Conservation (phyloP, 371 early-diverging fungal species). For the Syncephalastrum sp. region DNA sequence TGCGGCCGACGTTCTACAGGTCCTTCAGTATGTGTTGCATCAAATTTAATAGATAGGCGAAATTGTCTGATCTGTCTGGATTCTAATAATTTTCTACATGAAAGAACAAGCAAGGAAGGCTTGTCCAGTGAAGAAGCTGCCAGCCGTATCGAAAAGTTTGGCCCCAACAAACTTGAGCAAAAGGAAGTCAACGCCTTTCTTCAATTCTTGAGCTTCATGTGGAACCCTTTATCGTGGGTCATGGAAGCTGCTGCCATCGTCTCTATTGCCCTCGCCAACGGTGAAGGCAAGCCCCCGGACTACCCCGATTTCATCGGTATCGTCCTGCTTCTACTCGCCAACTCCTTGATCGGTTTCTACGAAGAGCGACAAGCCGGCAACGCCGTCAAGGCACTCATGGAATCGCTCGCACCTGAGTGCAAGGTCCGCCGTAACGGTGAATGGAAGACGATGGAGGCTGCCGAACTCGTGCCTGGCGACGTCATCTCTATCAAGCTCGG, state of each 20-base stretch:
- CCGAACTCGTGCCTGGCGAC: constrained; percentile 68
- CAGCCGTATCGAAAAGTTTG: constrained; percentile 62
- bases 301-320: constrained; percentile 83
- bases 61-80: not conserved
- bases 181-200: constrained; percentile 73
- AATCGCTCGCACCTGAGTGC: constrained; percentile 65
- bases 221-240: constrained; percentile 73
- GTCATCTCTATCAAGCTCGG: constrained; percentile 67
- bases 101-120: constrained; percentile 52
- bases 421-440: constrained; percentile 58
- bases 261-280: constrained; percentile 64
- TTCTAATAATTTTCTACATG: constrained; percentile 5
- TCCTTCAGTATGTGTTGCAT: constrained; percentile 53
- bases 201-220: constrained; percentile 82
- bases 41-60: not conserved
- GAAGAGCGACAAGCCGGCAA: constrained; percentile 76
- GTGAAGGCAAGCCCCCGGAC: constrained; percentile 60
- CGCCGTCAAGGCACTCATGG: constrained; percentile 72
- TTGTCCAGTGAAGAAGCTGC: constrained; percentile 58
- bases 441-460: constrained; percentile 48
- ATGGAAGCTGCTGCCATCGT: constrained; percentile 72
- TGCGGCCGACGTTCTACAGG: constrained; percentile 57
- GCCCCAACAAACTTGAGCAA: constrained; percentile 63
- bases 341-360: constrained; percentile 80
- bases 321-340: constrained; percentile 69